Base-by-base conservation (phyloP, 305 asterid genomes). In the Rubia peregrina region DNA sequence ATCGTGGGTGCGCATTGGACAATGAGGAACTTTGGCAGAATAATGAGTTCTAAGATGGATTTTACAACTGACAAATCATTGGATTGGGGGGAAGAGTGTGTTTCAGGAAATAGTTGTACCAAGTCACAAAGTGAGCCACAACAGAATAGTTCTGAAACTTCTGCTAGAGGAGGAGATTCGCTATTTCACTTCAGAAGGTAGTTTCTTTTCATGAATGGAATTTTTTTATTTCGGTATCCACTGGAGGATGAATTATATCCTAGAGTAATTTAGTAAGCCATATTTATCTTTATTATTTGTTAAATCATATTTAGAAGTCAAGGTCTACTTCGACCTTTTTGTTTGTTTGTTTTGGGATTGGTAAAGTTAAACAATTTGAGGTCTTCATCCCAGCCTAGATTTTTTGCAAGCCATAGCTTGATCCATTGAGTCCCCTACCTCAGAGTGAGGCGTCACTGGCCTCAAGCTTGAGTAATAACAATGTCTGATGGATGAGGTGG, bases 201-300 rank as follows among this genome's bases (percentile, higher is more conserved):
- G 87, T 94, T 65, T 86, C 97, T 60, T 94, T 91, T 61, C 73
- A 87, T 82, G 87, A 89, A 77, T 96, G 92, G 42, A 88, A 94
- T 78, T 84, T 94, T 78, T 85, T 87, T 78, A 73, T 77, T 69
- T 81, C 89, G 97, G 98, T 79, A 55, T 66, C 83, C 96, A 33
- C 89, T 85, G 12, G 82, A 68, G 19, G 68, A 80, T 63, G 75
- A 67, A 70, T 49, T 24, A 46, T 94, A 85, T 80, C 86, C 86
- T 75, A 86, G 89, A 78, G 84, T 91, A 73, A 84, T 88, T 53
- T 94, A 98, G 99, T 94, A 84, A 79, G 81, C 75, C 16, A 36
- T 14, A 1, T 72, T 42, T 12, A 65, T 70, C 69, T 8, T 10
- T 46, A 13, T 41, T 8, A 65, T 24, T 24, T 0, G 26, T 24